phyloP scores from a whole-genome alignment of 345 rosid genomes.

The Cardamine resedifolia region DNA sequence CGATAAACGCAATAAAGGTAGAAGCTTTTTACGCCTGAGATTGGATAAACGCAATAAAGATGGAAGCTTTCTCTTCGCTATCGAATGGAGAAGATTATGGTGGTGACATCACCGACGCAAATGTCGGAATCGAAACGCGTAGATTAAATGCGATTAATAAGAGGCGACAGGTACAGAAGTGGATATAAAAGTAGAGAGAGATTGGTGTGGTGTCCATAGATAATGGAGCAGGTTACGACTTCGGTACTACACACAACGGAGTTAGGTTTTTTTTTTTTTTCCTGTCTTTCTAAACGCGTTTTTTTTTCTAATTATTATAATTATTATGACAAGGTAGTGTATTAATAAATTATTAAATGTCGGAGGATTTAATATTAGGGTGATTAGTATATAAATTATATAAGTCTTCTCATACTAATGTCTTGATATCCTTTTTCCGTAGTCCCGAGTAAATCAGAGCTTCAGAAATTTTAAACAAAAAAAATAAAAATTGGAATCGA shows the following conservation, averaged over 20 bases:
- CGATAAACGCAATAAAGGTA: neutral
- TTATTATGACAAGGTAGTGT: neutral
- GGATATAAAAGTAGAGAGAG: conserved; percentile 8
- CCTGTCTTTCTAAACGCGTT: conserved; percentile 12
- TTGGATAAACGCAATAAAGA: neutral
- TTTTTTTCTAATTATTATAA: neutral
- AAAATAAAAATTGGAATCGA: neutral
- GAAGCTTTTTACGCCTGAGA: neutral
- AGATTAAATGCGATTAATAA: conserved; percentile 44
- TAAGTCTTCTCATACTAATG: neutral
- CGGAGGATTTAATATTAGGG: neutral
- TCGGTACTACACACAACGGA: neutral
- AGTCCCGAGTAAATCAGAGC: too few relatives aligned
- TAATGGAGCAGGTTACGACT: conserved; percentile 42
- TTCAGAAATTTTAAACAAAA: too few relatives aligned
- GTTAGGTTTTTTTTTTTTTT: conserved; percentile 1
- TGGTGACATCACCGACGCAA: conserved; percentile 32
- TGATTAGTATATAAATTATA: neutral
- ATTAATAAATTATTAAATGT: neutral
- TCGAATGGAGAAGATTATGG: conserved; percentile 13
- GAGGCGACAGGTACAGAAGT: conserved; percentile 45
- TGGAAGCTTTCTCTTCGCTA: neutral
- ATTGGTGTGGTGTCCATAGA: conserved; percentile 24
- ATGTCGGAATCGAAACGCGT: conserved; percentile 50
- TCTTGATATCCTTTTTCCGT: neutral